Evolutionary conservation across 1,284 basidiomycete species (phyloP).

Genomic region (Gomphus bonarii): DNA sequence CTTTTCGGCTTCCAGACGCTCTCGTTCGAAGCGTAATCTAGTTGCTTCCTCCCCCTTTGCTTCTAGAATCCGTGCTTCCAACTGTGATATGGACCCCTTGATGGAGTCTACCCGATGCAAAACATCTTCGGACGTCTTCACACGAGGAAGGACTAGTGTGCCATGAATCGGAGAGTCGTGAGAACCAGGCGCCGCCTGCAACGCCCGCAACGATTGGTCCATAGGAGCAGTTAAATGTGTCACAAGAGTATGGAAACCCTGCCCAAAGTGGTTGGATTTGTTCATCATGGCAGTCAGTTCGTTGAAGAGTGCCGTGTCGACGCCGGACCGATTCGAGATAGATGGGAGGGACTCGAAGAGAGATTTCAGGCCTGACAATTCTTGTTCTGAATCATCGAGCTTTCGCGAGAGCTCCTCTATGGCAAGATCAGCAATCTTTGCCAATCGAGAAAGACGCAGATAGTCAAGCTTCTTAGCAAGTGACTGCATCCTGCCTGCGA

Average conservation of each 20-base stretch:
- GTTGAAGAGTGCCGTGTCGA: conserved; percentile 20
- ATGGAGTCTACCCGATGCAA: conserved; percentile 1
- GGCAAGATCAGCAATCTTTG: conserved; percentile 40
- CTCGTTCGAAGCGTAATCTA: conserved; percentile 12
- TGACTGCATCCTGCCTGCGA: conserved; percentile 43
- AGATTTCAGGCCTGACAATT: conserved; percentile 26
- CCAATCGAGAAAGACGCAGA: conserved; percentile 40
- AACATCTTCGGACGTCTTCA: conserved; percentile 9
- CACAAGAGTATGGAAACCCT: conserved; percentile 28
- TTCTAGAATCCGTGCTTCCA: conserved; percentile 11
- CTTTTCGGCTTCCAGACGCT: conserved; percentile 9
- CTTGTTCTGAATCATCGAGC: conserved; percentile 29
- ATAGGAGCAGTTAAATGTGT: conserved; percentile 39
- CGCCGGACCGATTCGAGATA: conserved; percentile 16
- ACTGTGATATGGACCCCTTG: not conserved
- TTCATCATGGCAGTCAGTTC: conserved; percentile 27
- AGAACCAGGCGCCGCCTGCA: conserved; percentile 34
- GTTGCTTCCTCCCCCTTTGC: conserved; percentile 13
- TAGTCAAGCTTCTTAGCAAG: conserved; percentile 38
- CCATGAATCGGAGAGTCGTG: conserved; percentile 23
- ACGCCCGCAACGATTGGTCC: conserved; percentile 38
- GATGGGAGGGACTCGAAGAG: conserved; percentile 15
- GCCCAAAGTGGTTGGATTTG: conserved; percentile 27
- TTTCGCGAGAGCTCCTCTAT: conserved; percentile 27
- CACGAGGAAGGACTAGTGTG: conserved; percentile 7